A percentile compares a stretch with the other conserved stretches of the same genome.
Evolutionary conservation across 257 asterid genomes (phyloP).

Genomic region (Nicotiana sylvestris): DNA sequence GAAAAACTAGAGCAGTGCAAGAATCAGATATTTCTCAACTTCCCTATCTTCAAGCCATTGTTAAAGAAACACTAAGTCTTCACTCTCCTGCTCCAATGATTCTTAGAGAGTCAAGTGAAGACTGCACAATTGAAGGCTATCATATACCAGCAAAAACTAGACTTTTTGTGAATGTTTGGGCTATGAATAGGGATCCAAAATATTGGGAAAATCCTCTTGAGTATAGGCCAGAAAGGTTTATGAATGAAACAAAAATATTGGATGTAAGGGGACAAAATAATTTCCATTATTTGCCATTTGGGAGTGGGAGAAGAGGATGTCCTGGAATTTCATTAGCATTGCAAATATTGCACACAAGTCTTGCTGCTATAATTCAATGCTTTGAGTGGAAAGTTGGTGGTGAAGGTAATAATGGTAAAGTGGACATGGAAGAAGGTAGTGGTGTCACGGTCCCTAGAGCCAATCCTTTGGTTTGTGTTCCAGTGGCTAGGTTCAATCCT

Average conservation of each 20-base stretch:
- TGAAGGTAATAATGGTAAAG: neutral
- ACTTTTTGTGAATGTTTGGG: constrained; percentile 64
- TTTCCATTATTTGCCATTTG: constrained; percentile 53
- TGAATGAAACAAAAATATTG: constrained; percentile 24
- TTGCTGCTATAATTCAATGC: constrained; percentile 66
- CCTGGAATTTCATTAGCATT: constrained; percentile 69
- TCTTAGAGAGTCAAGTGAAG: constrained; percentile 42
- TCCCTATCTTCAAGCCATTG: constrained; percentile 63
- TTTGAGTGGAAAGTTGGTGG: constrained; percentile 47
- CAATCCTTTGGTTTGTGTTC: constrained; percentile 46
- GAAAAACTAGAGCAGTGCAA: constrained; percentile 34
- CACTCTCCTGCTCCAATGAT: constrained; percentile 73
- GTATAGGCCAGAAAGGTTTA: constrained; percentile 58
- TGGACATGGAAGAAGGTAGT: constrained; percentile 60
- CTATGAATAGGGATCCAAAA: constrained; percentile 52
- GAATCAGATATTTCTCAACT: constrained; percentile 65
- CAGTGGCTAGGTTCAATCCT: constrained; percentile 33
- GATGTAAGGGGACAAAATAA: constrained; percentile 75
- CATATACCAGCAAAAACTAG: constrained; percentile 47
- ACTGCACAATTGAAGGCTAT: constrained; percentile 47
- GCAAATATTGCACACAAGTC: constrained; percentile 52
- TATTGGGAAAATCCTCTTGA: constrained; percentile 61
- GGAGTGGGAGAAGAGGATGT: constrained; percentile 66
- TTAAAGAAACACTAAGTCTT: constrained; percentile 66
- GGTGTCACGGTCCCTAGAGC: constrained; percentile 57